phyloP scores from a whole-genome alignment of 2,329 filamentous ascomycete species.

The Biscogniauxia mediterranea region DNA sequence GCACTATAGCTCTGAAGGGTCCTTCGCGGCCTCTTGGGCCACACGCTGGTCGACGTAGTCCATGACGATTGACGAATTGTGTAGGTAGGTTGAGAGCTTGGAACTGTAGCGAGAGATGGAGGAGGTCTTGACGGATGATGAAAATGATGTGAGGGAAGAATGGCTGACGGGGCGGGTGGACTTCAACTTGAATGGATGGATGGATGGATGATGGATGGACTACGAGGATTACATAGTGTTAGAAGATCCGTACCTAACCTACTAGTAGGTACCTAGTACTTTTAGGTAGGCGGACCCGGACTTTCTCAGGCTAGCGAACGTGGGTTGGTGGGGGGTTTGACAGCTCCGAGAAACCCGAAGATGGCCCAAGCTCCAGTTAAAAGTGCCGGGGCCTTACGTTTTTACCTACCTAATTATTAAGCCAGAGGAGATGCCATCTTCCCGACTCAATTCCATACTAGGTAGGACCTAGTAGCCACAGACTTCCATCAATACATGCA shows the following conservation, averaged over 20 bases:
- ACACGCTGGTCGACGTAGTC: constrained; percentile 58
- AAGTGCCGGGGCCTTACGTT: no score
- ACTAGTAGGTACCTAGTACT: no score
- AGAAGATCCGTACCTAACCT: no score
- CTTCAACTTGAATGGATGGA: no score
- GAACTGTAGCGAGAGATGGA: background rate
- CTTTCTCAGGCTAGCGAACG: background rate
- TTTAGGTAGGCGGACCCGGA: background rate
- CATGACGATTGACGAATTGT: constrained; percentile 37
- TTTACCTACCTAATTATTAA: no score
- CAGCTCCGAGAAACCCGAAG: constrained; percentile 1
- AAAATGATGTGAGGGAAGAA: no score
- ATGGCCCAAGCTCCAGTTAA: constrained; percentile 8
- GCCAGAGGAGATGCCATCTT: no score
- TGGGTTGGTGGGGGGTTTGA: constrained; percentile 4
- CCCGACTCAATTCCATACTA: no score
- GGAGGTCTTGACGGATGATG: background rate
- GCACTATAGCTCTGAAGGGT: constrained; percentile 36
- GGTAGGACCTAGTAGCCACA: no score
- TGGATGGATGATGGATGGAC: no score
- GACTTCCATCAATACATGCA: no score
- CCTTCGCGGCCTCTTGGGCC: constrained; percentile 50
- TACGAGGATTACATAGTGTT: no score
- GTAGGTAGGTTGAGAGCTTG: background rate
- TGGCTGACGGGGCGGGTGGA: background rate